Base-by-base conservation (phyloP, 225 moss, liverwort and hornwort genomes). In the Takakia lepidozioides region DNA sequence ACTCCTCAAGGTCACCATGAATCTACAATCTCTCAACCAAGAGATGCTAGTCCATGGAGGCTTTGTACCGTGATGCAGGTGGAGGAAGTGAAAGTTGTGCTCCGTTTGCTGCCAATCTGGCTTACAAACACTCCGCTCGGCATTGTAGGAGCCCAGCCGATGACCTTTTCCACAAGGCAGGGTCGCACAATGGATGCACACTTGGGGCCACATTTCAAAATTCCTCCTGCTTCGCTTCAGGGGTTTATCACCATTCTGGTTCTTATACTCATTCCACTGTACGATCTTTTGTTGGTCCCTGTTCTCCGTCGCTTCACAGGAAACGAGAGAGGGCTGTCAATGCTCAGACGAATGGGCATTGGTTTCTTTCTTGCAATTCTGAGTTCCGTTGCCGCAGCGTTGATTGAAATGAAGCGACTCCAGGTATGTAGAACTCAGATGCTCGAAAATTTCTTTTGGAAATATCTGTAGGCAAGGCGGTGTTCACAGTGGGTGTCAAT, bases 301-400 rank as follows among this genome's bases (percentile, higher is more conserved):
- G 0, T 54, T 1, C 35, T 52, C 20, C 52, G 61, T 17, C 49
- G 30, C 38, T n/a, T 72, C n/a, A 79, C 78, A 7, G 59, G 69
- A 1, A 25, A 69, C 16, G 62, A 61, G 2, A 64, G 58, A 29
- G 78, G 78, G 8, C 39, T 79, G 3, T 44, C 78, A 16, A 50
- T 58, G 8, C 69, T 79, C 9, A 66, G 66, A 45, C 65, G 78
- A 8, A 79, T 79, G 32, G 78, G 78, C 16, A 52, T 70, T 0
- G 78, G 78, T 8, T 24, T 50, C 18, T 38, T 73, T 23, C 37
- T 70, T 2, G 50, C 55, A 16, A 55, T 66, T 9, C 4, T 70
- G 2, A 30, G 49, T 17, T 51, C 52, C 57, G 14, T 54, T 19
- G 45, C 20, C 11, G 73, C 69, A 17, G 78, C 78, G 6, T 3